Percentiles rank a stretch among this genome's conserved stretches.
Evolutionary conservation across 2,329 filamentous ascomycete species (phyloP).

Genomic region (Fusarium compactum): DNA sequence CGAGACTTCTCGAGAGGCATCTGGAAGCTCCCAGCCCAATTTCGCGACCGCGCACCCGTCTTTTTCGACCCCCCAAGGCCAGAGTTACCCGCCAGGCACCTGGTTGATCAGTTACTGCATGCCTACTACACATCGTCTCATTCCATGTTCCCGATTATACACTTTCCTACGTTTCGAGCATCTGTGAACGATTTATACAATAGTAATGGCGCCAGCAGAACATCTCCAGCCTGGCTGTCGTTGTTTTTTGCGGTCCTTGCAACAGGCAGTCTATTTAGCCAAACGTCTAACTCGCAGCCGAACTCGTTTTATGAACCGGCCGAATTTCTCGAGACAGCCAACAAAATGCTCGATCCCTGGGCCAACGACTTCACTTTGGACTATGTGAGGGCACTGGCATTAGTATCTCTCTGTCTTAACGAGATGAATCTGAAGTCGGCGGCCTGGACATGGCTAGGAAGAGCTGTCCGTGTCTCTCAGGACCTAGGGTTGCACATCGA

Average conservation of each 20-base stretch:
- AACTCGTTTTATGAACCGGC: constrained; percentile 66
- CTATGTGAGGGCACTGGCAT: constrained; percentile 76
- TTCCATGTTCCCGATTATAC: constrained; percentile 83
- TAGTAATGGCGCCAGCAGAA: constrained; percentile 64
- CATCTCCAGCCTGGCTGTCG: constrained; percentile 78
- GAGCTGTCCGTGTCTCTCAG: constrained; percentile 82
- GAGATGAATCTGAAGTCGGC: constrained; percentile 89
- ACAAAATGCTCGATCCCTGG: constrained; percentile 82
- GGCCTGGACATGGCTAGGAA: constrained; percentile 87
- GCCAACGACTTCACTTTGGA: constrained; percentile 81
- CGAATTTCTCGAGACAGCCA: constrained; percentile 78
- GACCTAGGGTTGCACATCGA: constrained; percentile 85
- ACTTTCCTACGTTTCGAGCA: constrained; percentile 86
- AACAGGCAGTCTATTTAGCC: constrained; percentile 80
- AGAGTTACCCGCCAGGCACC: constrained; percentile 75
- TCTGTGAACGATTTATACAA: constrained; percentile 83
- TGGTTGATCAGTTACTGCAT: constrained; percentile 78
- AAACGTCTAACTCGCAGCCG: constrained; percentile 65
- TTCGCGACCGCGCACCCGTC: constrained; percentile 65
- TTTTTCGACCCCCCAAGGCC: constrained; percentile 68
- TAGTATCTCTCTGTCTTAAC: constrained; percentile 82
- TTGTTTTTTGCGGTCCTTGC: constrained; percentile 87
- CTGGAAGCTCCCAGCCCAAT: constrained; percentile 80
- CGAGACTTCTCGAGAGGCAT: constrained; percentile 80
- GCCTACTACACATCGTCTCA: constrained; percentile 84